These are phyloP conservation scores for Fusarium paranaense DNA, from an alignment of 2,329 filamentous ascomycete genomes.

Conservation along the genomic window DNA sequence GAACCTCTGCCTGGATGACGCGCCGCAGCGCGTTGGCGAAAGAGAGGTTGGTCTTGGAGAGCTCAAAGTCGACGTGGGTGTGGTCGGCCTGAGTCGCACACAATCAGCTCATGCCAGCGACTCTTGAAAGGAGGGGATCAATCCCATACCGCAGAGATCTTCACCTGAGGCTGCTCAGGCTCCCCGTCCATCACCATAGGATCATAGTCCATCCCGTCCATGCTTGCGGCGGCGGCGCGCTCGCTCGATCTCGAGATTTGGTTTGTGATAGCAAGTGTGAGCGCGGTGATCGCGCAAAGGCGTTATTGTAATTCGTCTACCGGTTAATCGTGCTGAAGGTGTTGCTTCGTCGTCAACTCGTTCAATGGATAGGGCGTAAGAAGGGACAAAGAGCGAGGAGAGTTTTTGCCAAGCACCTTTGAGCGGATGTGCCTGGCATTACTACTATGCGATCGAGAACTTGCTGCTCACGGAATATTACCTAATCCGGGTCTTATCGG, in stretches of 20 bases:
- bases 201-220: conserved; percentile 69
- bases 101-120: conserved; percentile 37
- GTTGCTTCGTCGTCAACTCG: not conserved
- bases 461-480: conserved; percentile 43
- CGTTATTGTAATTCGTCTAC: not conserved
- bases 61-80: conserved; percentile 89
- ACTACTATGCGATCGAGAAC: conserved; percentile 35
- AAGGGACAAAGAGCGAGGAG: conserved; percentile 21
- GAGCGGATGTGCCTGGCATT: conserved; percentile 1
- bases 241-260: conserved; percentile 3
- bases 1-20: conserved; percentile 92
- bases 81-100: conserved; percentile 73
- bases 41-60: conserved; percentile 88
- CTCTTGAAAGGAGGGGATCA: not conserved
- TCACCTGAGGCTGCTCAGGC: conserved; percentile 67
- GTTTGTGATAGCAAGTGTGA: conserved; percentile 6
- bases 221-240: conserved; percentile 39
- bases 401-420: conserved; percentile 39
- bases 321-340: not conserved
- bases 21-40: conserved; percentile 94
- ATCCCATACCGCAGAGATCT: conserved; percentile 67
- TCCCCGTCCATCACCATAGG: conserved; percentile 70
- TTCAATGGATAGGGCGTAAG: conserved; percentile 7
- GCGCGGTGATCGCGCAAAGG: conserved; percentile 4
- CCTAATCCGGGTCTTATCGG: conserved; percentile 49